Base-by-base conservation (phyloP, 2,329 filamentous ascomycete genomes). In the Ophiobolus disseminans region DNA sequence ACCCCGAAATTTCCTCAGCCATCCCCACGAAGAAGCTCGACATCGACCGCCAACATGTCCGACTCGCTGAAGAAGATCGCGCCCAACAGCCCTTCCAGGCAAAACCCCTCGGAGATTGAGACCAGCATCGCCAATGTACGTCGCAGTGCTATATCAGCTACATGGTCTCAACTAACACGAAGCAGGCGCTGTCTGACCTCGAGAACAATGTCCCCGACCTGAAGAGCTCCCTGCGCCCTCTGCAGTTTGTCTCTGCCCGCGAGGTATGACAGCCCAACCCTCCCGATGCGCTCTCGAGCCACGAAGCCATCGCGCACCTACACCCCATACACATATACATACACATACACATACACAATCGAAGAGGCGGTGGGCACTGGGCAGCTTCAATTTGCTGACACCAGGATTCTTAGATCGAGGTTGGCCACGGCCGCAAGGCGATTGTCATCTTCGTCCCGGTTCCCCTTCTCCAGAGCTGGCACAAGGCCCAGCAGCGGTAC, bases 361-460 rank as follows among this genome's bases (percentile, higher is more conserved):
- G 77, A 80, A 80, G 78, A 80, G 77, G 78, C 78, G 78, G 68
- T 80, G 78, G 78, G 78, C 78, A 80, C 78, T 80, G 78, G 78
- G 76, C 76, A 75, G 78, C 78, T 72, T 74, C 73, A 70, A 57
- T 60, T 68, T 62, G 78, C 78, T 80, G 78, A 80, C 77, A 80
- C 78, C 78, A 80, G 78, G 78, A 80, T 74, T 78, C 75, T 76
- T 75, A 99, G 94, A 94, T 99, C 86, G 94, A 99, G 86, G 93
- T 97, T 83, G 94, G 94, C 85, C 92, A 97, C 86, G 94, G 94
- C 88, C 96, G 96, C 88, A 99, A 97, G 89, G 94, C 94, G 78
- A 94, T 99, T 85, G 93, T 96, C 86, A 96, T 99, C 90, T 99
- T 99, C 90, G 94, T 99, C 86, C 94, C 94, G 79, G 94, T 99